Conservation (phyloP, 768 basidiomycete genomes). For the Lentinula edodes region DNA sequence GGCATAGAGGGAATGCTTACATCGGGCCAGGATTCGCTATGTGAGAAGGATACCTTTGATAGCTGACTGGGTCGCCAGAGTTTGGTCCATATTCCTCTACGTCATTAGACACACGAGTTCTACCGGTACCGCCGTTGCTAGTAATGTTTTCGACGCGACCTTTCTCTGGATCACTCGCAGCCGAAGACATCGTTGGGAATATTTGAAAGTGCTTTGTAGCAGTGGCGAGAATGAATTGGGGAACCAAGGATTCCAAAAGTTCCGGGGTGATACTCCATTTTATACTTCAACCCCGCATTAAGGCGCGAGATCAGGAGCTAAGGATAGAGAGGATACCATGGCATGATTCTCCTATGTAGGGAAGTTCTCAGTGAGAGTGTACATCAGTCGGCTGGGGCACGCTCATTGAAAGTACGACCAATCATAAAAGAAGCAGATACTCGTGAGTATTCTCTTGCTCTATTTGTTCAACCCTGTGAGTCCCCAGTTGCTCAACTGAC, state of each 20-base stretch:
- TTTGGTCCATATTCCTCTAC: constrained; percentile 8
- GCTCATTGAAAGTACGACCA: background rate
- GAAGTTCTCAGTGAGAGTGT: background rate
- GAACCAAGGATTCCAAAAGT: background rate
- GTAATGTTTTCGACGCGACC: background rate
- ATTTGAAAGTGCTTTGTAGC: background rate
- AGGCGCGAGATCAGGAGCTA: background rate
- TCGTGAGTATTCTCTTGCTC: background rate
- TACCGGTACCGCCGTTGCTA: background rate
- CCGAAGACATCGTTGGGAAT: background rate
- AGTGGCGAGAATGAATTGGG: background rate
- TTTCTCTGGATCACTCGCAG: background rate
- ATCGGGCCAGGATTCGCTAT: constrained; percentile 28
- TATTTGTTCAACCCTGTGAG: background rate
- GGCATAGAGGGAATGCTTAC: constrained; percentile 14
- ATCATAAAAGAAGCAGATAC: background rate
- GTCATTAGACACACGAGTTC: background rate
- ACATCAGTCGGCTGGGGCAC: background rate
- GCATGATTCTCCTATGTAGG: background rate
- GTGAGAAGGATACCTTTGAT: constrained; percentile 13
- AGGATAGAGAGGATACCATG: background rate
- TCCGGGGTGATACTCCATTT: background rate
- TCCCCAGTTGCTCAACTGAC: background rate
- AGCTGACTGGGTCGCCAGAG: constrained; percentile 5
- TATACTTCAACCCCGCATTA: background rate